Conservation (phyloP, 2,329 filamentous ascomycete genomes). For the Fusarium euwallaceae region DNA sequence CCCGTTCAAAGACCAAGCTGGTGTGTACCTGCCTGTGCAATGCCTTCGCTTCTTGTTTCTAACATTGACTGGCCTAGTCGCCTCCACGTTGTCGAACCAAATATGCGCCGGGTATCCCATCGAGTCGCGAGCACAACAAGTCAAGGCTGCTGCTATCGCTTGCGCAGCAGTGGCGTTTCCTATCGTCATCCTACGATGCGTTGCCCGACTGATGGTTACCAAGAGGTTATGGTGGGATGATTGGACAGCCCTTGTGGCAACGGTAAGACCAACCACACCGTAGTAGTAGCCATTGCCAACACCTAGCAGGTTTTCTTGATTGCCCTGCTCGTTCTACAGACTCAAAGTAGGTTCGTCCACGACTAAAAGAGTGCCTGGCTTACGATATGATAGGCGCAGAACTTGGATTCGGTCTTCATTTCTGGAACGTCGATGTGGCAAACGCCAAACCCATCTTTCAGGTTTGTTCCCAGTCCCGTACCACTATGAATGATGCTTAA, state of each 20-base stretch:
- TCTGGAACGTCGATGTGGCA: not conserved
- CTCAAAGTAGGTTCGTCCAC: not conserved
- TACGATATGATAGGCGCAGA: not conserved
- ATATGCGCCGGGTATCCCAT: conserved; percentile 1
- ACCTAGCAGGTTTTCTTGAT: not conserved
- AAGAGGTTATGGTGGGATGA: conserved; percentile 4
- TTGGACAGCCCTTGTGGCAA: not conserved
- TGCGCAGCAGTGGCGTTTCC: not conserved
- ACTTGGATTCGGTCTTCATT: not conserved
- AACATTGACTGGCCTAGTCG: not conserved
- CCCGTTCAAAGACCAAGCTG: not conserved
- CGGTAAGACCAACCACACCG: not conserved
- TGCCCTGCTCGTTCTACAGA: not conserved
- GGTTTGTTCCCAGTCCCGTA: not conserved
- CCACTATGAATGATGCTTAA: too few relatives aligned
- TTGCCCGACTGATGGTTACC: not conserved
- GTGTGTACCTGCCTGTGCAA: not conserved
- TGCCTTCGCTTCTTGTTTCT: not conserved
- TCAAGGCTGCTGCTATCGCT: not conserved
- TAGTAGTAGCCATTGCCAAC: not conserved
- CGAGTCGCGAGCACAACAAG: not conserved
- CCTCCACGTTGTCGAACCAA: not conserved
- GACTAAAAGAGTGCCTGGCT: not conserved
- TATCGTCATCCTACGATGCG: not conserved
- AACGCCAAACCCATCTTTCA: not conserved